phyloP scores from a whole-genome alignment of 331 rosid genomes.

The Acacia pycnantha region DNA sequence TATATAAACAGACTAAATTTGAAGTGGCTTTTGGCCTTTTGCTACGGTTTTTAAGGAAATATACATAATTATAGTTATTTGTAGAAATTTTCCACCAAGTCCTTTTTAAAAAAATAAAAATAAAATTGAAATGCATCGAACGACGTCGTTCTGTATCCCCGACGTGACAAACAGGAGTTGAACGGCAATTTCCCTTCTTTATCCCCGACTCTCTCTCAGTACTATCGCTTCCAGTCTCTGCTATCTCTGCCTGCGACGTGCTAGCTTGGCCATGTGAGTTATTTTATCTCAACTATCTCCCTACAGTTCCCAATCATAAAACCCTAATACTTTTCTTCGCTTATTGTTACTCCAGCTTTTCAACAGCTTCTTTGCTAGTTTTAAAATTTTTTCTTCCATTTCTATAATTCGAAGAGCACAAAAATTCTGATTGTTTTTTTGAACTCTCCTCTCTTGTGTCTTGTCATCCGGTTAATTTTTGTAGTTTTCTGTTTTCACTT shows the following conservation, averaged over 20 bases:
- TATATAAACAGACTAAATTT: too few relatives aligned
- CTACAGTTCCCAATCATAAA: neutral
- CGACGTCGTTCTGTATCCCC: neutral
- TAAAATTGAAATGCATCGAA: too few relatives aligned
- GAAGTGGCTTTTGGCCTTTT: too few relatives aligned
- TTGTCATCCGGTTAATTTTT: neutral
- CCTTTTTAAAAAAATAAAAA: too few relatives aligned
- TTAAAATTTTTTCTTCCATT: neutral
- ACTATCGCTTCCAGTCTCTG: neutral
- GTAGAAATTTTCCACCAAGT: too few relatives aligned
- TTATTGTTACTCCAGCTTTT: neutral
- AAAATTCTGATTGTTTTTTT: neutral
- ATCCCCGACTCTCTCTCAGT: neutral
- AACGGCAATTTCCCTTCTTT: neutral
- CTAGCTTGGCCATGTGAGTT: neutral
- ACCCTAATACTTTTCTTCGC: neutral
- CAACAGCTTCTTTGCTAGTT: neutral
- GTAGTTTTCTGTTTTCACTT: neutral
- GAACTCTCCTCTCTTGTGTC: neutral
- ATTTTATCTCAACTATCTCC: neutral
- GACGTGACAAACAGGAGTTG: too few relatives aligned
- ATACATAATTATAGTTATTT: too few relatives aligned
- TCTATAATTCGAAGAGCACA: neutral
- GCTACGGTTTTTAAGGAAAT: too few relatives aligned
- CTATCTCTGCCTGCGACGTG: neutral